These are phyloP conservation scores for Verticillium albo-atrum DNA, from an alignment of 2,329 filamentous ascomycete genomes.

Conservation along the genomic window DNA sequence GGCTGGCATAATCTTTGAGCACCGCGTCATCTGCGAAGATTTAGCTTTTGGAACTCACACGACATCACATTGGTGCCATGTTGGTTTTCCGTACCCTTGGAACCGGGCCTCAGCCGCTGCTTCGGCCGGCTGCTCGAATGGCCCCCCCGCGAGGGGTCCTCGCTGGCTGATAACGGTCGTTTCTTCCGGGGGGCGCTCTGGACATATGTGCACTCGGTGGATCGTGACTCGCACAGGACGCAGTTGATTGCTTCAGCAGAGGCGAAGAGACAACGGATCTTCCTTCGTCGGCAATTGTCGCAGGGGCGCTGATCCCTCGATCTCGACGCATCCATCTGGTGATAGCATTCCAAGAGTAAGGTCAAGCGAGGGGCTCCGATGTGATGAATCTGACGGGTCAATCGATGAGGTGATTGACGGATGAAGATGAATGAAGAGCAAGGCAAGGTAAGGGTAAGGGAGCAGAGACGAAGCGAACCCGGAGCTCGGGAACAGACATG, in stretches of 20 bases:
- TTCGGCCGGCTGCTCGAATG: not conserved
- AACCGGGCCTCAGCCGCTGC: not conserved
- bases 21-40: not conserved
- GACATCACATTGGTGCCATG: not conserved
- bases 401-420: not conserved
- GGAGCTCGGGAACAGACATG: not conserved
- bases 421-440: not conserved
- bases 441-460: not conserved
- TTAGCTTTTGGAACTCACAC: not conserved
- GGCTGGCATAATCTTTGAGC: slow-evolving; percentile 5
- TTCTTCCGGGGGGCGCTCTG: slow-evolving; percentile 8
- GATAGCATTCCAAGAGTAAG: not conserved
- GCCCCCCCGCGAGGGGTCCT: not conserved
- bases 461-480: not conserved
- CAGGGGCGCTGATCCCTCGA: slow-evolving; percentile 8
- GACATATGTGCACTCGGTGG: slow-evolving; percentile 8
- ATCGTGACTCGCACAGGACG: slow-evolving; percentile 6
- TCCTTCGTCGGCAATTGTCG: slow-evolving; percentile 14
- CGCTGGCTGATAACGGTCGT: slow-evolving; percentile 5
- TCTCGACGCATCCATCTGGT: not conserved
- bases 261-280: slow-evolving; percentile 12
- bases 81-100: not conserved
- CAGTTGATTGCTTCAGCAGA: slow-evolving; percentile 7
- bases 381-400: not conserved
- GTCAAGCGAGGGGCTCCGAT: not conserved